Conservation (phyloP, 352 stramenopile species). For the Chrysophaeum taylorii region DNA sequence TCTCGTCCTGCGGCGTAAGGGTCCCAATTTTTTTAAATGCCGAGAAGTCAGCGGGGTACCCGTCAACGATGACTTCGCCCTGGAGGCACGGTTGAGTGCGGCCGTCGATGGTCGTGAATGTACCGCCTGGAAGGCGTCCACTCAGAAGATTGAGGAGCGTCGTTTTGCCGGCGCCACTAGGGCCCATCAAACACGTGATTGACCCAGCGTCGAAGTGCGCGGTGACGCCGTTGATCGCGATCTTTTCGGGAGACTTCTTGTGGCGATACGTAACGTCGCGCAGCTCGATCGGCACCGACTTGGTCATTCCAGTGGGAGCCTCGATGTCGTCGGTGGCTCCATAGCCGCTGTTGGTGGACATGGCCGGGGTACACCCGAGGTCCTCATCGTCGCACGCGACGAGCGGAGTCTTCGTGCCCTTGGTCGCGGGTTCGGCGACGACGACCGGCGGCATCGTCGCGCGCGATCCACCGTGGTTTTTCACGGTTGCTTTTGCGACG, state of each 20-base stretch:
- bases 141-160: constrained; percentile 59
- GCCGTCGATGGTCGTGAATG: constrained; percentile 46
- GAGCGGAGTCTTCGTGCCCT: background rate
- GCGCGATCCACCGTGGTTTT: background rate
- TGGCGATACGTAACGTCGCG: no score
- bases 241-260: no score
- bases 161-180: constrained; percentile 56
- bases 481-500: no score
- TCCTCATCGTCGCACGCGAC: background rate
- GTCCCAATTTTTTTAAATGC: constrained; percentile 51
- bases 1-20: constrained; percentile 56
- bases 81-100: no score
- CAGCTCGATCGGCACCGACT: no score
- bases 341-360: no score
- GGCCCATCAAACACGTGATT: constrained; percentile 57
- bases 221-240: constrained; percentile 48
- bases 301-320: no score
- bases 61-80: constrained; percentile 24
- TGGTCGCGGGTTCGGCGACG: background rate
- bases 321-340: no score
- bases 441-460: background rate
- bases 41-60: no score
- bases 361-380: background rate
- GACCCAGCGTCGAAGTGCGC: constrained; percentile 43
- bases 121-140: constrained; percentile 47